phyloP scores from a whole-genome alignment of 768 basidiomycete genomes.

The Mycena rebaudengoi region DNA sequence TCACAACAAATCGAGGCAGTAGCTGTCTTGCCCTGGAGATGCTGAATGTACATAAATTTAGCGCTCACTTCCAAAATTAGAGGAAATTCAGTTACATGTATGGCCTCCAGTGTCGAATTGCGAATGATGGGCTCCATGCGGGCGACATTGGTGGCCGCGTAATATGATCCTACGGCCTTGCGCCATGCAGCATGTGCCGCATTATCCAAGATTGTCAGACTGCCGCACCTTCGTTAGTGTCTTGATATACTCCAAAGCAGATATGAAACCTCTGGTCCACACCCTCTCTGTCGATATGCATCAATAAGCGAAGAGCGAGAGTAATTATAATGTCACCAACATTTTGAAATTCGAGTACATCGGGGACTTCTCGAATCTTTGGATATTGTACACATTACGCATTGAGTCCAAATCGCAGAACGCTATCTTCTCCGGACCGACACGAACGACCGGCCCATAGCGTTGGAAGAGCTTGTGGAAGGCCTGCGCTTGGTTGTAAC shows the following conservation, averaged over 20 bases:
- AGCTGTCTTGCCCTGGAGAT: neutral
- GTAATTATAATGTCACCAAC: conserved; percentile 52
- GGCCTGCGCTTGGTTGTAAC: conserved; percentile 73
- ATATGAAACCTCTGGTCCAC: conserved; percentile 80
- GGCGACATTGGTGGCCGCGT: conserved; percentile 65
- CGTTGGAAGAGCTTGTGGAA: conserved; percentile 71
- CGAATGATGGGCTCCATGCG: conserved; percentile 76
- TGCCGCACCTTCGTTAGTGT: conserved; percentile 33
- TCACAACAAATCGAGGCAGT: neutral
- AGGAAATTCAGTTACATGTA: conserved; percentile 54
- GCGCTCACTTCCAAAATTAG: neutral
- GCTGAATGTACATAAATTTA: neutral
- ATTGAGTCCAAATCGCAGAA: conserved; percentile 76
- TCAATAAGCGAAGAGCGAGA: too few species aligned
- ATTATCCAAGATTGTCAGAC: conserved; percentile 83
- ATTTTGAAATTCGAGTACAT: conserved; percentile 78
- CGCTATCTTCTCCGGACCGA: conserved; percentile 80
- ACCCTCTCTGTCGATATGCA: conserved; percentile 71
- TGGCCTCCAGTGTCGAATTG: conserved; percentile 64
- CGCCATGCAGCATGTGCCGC: conserved; percentile 70
- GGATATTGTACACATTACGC: conserved; percentile 72
- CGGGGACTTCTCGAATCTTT: conserved; percentile 84
- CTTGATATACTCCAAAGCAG: conserved; percentile 46
- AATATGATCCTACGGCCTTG: conserved; percentile 76
- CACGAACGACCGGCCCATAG: conserved; percentile 82